Evolutionary conservation across 192 early-diverging fungal genomes (phyloP).

Genomic region (Entrophospora sp.): DNA sequence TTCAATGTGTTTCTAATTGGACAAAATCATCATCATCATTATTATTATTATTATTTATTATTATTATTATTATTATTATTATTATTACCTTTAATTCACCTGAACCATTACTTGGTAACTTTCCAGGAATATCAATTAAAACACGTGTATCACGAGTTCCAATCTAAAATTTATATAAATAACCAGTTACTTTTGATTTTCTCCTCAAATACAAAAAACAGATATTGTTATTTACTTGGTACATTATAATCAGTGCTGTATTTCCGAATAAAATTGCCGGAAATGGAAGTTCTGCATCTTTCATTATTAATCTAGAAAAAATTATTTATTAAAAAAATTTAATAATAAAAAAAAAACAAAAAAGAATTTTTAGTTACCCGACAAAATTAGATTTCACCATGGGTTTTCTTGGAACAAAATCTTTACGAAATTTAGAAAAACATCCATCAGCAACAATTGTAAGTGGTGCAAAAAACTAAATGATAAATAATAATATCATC

Average conservation of each 20-base stretch:
- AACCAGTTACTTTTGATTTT: not conserved
- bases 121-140: slow-evolving; percentile 87
- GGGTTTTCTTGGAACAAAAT: slow-evolving; percentile 46
- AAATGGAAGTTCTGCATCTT: slow-evolving; percentile 64
- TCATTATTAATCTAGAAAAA: slow-evolving; percentile 64
- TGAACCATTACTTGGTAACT: slow-evolving; percentile 58
- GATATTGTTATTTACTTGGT: no score
- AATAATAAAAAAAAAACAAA: no score
- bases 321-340: no score
- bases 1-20: slow-evolving; percentile 57
- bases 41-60: no score
- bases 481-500: no score
- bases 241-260: slow-evolving; percentile 84
- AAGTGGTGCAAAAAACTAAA: slow-evolving; percentile 59
- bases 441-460: slow-evolving; percentile 90
- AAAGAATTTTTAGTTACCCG: no score
- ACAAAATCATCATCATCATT: no score
- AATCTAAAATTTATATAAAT: slow-evolving; percentile 38
- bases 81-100: slow-evolving; percentile 50
- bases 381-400: slow-evolving; percentile 59
- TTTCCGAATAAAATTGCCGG: no score
- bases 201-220: no score
- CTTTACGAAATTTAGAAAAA: slow-evolving; percentile 87
- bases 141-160: slow-evolving; percentile 78
- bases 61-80: no score